Conservation (phyloP, 352 stramenopile species). For the Phytophthora sojae region DNA sequence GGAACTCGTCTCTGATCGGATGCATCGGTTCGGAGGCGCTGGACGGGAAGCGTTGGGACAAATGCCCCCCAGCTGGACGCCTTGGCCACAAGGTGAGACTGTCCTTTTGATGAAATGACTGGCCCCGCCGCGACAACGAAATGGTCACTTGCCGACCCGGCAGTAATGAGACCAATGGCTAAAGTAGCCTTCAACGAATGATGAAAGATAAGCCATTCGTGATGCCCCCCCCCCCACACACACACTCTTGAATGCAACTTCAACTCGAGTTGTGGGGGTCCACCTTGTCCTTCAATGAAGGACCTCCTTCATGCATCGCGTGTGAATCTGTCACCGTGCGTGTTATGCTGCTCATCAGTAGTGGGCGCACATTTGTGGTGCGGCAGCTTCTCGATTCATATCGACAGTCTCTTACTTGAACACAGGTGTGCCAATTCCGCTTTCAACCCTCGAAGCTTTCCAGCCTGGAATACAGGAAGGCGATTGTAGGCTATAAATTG, state of each 20-base stretch:
- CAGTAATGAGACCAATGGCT: not conserved
- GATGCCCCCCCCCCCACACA: not conserved
- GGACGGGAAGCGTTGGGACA: not conserved
- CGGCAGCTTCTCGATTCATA: not conserved
- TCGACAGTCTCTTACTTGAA: not conserved
- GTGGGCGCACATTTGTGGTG: too few relatives aligned
- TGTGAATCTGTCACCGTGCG: not conserved
- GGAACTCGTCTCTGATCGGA: not conserved
- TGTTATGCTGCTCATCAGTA: not conserved
- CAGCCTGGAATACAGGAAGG: too few relatives aligned
- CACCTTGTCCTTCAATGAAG: not conserved
- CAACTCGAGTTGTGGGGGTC: not conserved
- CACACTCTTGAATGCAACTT: not conserved
- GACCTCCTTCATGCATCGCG: not conserved
- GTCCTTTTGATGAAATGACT: not conserved
- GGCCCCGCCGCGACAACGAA: not conserved
- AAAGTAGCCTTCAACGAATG: not conserved
- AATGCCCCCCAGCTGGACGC: not conserved
- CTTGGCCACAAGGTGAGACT: not conserved
- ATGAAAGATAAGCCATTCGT: not conserved
- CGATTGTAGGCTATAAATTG: too few relatives aligned
- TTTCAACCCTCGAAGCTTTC: too few relatives aligned
- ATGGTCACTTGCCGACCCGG: not conserved
- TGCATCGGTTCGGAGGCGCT: not conserved
- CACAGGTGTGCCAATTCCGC: too few relatives aligned